Evolutionary conservation across 2,329 filamentous ascomycete genomes (phyloP).

Genomic region (Achaetomium macrosporum): DNA sequence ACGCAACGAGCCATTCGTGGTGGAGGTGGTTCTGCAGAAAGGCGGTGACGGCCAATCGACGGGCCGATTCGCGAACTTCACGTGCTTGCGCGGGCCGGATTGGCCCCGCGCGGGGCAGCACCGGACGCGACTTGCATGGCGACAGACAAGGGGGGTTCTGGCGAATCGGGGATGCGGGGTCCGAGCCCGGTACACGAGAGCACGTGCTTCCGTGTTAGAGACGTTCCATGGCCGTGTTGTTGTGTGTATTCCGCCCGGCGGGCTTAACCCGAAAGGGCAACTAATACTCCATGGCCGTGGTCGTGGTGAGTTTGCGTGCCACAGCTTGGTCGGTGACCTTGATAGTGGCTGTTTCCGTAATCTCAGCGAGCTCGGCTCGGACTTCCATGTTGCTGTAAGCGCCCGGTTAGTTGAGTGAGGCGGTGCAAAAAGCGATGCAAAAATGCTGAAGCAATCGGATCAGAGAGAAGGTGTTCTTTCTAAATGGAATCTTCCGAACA

Average conservation of each 20-base stretch:
- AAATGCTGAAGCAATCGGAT: conserved; percentile 7
- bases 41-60: conserved; percentile 11
- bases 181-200: neutral
- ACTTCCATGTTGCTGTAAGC: neutral
- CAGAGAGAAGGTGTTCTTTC: neutral
- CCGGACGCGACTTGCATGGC: conserved; percentile 13
- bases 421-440: conserved; percentile 7
- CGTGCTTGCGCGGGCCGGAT: conserved; percentile 12
- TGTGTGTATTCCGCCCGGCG: no score
- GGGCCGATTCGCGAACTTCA: conserved; percentile 15
- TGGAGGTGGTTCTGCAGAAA: neutral
- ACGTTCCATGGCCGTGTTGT: no score
- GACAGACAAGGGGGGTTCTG: conserved; percentile 1
- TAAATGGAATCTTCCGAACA: neutral
- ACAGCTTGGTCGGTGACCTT: no score
- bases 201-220: conserved; percentile 9
- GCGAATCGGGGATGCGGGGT: conserved; percentile 7
- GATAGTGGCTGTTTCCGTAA: no score
- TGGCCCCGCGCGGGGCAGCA: neutral
- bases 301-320: neutral
- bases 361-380: neutral
- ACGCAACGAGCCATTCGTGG: neutral
- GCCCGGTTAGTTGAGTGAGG: conserved; percentile 7
- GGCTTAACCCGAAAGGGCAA: no score
- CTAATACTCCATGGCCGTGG: no score